These are phyloP conservation scores for Nigrograna mackinnonii DNA, from an alignment of 2,329 filamentous ascomycete genomes.

Conservation along the genomic window DNA sequence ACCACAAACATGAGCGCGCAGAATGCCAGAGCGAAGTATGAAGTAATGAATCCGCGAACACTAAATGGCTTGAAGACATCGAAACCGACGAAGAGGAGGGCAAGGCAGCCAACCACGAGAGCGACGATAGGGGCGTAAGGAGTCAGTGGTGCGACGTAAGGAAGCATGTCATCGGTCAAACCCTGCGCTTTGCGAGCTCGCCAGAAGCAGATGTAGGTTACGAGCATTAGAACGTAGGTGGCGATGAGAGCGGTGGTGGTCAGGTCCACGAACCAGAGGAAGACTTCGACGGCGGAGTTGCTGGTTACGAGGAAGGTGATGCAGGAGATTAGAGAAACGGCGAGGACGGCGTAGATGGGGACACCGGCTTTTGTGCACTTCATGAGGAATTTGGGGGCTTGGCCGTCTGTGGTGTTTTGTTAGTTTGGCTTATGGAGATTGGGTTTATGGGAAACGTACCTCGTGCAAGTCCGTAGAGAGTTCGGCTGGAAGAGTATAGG, in stretches of 20 bases:
- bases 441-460: not conserved
- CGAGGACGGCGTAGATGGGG: not conserved
- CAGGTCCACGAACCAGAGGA: not conserved
- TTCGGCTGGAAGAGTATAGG: slow-evolving; percentile 25
- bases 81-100: not conserved
- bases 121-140: not conserved
- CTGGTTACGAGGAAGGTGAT: not conserved
- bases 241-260: not conserved
- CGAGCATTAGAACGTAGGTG: not conserved
- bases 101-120: not conserved
- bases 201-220: not conserved
- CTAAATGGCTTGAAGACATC: not conserved
- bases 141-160: not conserved
- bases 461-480: not conserved
- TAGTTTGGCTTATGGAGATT: not conserved
- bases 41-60: not conserved
- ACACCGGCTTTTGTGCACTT: not conserved
- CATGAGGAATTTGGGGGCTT: not conserved
- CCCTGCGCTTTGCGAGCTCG: not conserved
- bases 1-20: not conserved
- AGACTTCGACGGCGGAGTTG: not conserved
- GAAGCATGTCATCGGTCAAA: not conserved
- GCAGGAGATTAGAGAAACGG: not conserved
- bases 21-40: not conserved
- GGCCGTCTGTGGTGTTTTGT: slow-evolving; percentile 3